Base-by-base conservation (phyloP, 306 rosid species). In the Erythrophleum fordii region DNA sequence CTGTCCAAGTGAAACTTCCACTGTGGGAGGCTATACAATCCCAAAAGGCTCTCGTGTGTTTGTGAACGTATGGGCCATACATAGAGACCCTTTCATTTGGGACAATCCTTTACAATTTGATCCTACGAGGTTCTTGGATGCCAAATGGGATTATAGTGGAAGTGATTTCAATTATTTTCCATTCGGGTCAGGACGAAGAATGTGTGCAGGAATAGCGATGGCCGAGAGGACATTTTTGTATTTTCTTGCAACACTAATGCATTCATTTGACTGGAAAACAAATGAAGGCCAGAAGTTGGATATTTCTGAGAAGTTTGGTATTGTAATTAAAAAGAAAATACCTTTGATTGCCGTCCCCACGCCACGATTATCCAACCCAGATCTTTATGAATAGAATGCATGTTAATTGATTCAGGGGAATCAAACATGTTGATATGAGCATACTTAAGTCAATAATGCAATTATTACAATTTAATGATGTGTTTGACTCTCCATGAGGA, bases 111-210 rank as follows among this genome's bases (percentile, higher is more conserved):
- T 86, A 1, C 56, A 85, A 34, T 92, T 92, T 77, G 90, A 91
- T 39, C 95, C 97, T 1, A n/a, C 76, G 7, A 89, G 95, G 69
- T 92, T 92, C 76, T 81, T 86, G 71, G 82, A 85, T 52, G n/a
- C 67, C 1, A 86, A 80, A 29, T 82, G 85, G 85, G 95, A 92
- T 37, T 92, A 48, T 34, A 82, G 86, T 58, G 95, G 94, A 1
- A 89, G n/a, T 72, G 92, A 91, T 72, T 92, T 92, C 35, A 73
- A 6, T 8, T 92, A 91, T 61, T 58, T 92, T 1, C 95, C 97
- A 1, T 92, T 92, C 77, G 94, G 95, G 11, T 60, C 67, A 10
- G 67, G 67, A 28, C 39, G 67, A 60, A 60, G 67, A 28, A 60
- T 60, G 10, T 60, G 67, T 60, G 67, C 67, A 28, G 67, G 67